Conservation (phyloP, 371 early-diverging fungal genomes). For the Saksenaea vasiformis region DNA sequence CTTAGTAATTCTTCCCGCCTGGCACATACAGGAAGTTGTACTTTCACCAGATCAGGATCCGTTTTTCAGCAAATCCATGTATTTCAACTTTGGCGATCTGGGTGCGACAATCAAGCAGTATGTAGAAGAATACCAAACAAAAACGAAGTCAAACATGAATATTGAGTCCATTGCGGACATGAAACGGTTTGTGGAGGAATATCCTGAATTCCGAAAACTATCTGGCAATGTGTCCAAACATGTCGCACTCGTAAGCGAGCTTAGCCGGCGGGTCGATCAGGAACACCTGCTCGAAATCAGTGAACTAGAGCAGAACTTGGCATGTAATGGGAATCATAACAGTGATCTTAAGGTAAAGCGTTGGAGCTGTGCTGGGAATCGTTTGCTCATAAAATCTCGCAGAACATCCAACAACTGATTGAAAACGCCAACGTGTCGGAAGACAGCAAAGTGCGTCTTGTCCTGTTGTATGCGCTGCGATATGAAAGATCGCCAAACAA, state of each 20-base stretch:
- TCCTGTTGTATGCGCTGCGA: slow-evolving; percentile 84
- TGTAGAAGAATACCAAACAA: slow-evolving; percentile 90
- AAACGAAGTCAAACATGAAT: slow-evolving; percentile 85
- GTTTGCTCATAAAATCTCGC: not conserved
- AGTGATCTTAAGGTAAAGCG: slow-evolving; percentile 72
- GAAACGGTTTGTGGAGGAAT: slow-evolving; percentile 97
- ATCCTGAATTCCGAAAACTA: slow-evolving; percentile 94
- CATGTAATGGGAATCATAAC: slow-evolving; percentile 83
- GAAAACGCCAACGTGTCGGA: slow-evolving; percentile 65
- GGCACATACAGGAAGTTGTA: slow-evolving; percentile 74
- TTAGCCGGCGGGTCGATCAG: slow-evolving; percentile 78
- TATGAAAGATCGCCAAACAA: slow-evolving; percentile 85
- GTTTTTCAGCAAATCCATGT: slow-evolving; percentile 89
- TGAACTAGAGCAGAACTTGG: slow-evolving; percentile 94
- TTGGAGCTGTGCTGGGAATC: not conserved
- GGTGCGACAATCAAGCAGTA: slow-evolving; percentile 92
- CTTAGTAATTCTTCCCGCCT: not conserved
- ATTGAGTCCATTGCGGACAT: slow-evolving; percentile 95
- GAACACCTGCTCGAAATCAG: slow-evolving; percentile 80
- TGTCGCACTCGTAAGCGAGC: slow-evolving; percentile 92
- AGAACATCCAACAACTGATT: slow-evolving; percentile 71
- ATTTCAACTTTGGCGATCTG: slow-evolving; percentile 91
- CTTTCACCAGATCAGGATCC: slow-evolving; percentile 86
- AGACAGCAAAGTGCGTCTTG: slow-evolving; percentile 79
- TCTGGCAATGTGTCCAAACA: slow-evolving; percentile 97